Evolutionary conservation across 148 eudicot species (phyloP).

Genomic region (Vaccinium macrocarpon): DNA sequence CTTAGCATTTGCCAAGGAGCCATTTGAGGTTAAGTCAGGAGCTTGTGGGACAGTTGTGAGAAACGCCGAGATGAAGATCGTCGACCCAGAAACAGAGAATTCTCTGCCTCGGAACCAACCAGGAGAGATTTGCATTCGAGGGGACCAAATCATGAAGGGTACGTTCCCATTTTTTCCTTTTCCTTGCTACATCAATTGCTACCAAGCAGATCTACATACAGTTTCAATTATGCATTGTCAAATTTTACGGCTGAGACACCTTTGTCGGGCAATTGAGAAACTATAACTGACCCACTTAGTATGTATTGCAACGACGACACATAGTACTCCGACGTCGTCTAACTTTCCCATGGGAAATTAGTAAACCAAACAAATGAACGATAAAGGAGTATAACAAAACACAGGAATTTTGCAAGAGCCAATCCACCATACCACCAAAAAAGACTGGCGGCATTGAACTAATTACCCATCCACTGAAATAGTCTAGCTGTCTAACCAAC

Average conservation of each 20-base stretch:
- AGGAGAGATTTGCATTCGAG: slow-evolving; percentile 91
- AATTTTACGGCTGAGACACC: no score
- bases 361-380: no score
- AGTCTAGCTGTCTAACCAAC: neutral
- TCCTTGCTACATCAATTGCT: neutral
- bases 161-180: neutral
- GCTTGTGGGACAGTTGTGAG: slow-evolving; percentile 87
- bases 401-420: no score
- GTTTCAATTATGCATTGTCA: neutral
- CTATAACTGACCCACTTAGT: no score
- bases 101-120: slow-evolving; percentile 64
- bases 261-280: no score
- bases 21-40: slow-evolving; percentile 75
- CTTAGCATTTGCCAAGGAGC: slow-evolving; percentile 75
- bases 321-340: no score
- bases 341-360: no score
- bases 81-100: slow-evolving; percentile 59
- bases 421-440: no score
- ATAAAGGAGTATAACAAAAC: no score
- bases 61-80: slow-evolving; percentile 86
- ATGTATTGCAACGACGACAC: no score
- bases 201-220: neutral
- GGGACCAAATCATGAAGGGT: slow-evolving; percentile 99
- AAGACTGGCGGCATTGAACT: neutral
- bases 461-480: neutral